These are phyloP conservation scores for Epichloe bromicola DNA, from an alignment of 2,329 filamentous ascomycete genomes.

Conservation along the genomic window DNA sequence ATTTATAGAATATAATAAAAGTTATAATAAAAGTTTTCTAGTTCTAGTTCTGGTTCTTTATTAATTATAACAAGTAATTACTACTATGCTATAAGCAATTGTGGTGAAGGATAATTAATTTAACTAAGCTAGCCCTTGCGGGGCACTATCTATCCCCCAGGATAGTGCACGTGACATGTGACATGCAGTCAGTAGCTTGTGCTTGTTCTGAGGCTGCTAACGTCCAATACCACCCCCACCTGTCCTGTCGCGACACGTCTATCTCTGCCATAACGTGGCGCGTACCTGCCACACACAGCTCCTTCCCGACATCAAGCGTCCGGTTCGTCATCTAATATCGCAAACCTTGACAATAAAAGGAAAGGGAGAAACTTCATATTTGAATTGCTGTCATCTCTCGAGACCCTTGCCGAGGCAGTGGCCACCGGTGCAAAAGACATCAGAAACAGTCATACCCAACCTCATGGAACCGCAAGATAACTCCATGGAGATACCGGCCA, in stretches of 20 bases:
- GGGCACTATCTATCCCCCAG: too few relatives aligned
- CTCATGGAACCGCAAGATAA: constrained; percentile 9
- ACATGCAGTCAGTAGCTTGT: too few relatives aligned
- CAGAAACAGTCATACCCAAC: neutral
- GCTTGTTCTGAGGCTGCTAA: too few relatives aligned
- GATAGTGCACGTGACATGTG: too few relatives aligned
- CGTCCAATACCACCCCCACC: too few relatives aligned
- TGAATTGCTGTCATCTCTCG: neutral
- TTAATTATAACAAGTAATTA: too few relatives aligned
- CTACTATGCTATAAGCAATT: too few relatives aligned
- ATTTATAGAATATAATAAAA: too few relatives aligned
- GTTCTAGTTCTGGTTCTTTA: too few relatives aligned
- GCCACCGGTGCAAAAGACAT: neutral
- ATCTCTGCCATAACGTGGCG: constrained; percentile 2
- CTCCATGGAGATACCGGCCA: constrained; percentile 3
- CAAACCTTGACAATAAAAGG: neutral
- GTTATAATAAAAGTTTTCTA: too few relatives aligned
- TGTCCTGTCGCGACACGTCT: neutral
- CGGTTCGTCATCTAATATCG: neutral
- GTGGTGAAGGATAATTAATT: too few relatives aligned
- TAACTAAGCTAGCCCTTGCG: too few relatives aligned
- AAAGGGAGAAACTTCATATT: neutral
- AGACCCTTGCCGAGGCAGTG: neutral
- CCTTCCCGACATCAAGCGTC: neutral
- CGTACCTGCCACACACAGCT: neutral